Base-by-base conservation (phyloP, 768 basidiomycete species). In the Mycena polygramma region DNA sequence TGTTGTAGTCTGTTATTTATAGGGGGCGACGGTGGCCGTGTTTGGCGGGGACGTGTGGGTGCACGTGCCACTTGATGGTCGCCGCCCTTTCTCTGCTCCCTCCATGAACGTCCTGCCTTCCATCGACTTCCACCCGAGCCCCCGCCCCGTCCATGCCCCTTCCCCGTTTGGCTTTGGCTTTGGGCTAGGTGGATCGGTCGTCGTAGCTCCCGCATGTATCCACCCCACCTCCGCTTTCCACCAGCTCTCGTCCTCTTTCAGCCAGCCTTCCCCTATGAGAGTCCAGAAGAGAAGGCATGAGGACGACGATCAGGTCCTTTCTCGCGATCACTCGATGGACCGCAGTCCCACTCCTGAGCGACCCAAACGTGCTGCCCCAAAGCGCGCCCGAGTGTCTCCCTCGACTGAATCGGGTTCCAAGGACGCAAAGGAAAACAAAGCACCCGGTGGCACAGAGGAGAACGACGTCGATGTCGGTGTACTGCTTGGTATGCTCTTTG, bases 341-440 rank as follows among this genome's bases (percentile, higher is more conserved):
- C 86, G 92, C 69, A 94, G 93, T 73, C 93, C 94, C 10, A 94
- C 94, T 3, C 92, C 94, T 19, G 94, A 96, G 79, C 86, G 92
- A 52, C 88, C 87, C 43, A 93, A 90, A 80, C 89, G 91, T 74
- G 85, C 86, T 7, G 83, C 89, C 43, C 91, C 90, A 20, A 94
- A 95, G 80, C 88, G 92, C 68, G 87, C 87, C 51, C 86, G 88
- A 57, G 81, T 88, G 49, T 76, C 81, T 51, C 80, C 82, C 8
- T 74, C 76, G 19, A 77, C 78, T 4, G 75, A 77, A 4, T 75
- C 79, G 36, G 68, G 58, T 22, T 68, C 76, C 36, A 86, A 85
- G 73, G 86, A 85, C 22, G 84, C 75, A 9, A 91, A 90, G 79
- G 88, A 89, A 71, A 83, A 82, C 64, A 91, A 88, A 73, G 76